These are phyloP conservation scores for Fusarium kyushuense DNA, from an alignment of 2,329 filamentous ascomycete genomes.

Conservation along the genomic window DNA sequence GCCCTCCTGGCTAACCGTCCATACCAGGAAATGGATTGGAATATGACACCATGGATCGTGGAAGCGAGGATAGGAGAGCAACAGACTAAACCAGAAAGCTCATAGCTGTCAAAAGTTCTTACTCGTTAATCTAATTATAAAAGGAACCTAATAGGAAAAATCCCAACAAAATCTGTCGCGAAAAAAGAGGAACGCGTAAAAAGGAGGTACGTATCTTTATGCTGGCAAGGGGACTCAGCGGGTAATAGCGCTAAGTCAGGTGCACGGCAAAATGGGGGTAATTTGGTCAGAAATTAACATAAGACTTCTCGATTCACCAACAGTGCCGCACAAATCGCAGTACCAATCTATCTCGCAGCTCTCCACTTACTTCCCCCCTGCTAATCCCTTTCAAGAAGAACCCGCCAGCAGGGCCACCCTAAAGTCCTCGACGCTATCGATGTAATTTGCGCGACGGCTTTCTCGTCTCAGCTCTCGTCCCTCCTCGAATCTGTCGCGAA, in stretches of 20 bases:
- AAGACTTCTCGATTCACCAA: not conserved
- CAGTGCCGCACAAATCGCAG: not conserved
- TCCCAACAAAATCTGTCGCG: constrained; percentile 16
- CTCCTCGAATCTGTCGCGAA: constrained; percentile 45
- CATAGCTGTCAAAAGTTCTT: not conserved
- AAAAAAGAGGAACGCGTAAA: constrained; percentile 17
- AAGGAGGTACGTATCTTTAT: constrained; percentile 32
- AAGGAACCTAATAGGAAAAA: constrained; percentile 1
- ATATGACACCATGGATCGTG: constrained; percentile 13
- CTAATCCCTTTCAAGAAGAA: constrained; percentile 38
- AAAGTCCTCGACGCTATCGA: constrained; percentile 49
- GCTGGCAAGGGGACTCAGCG: constrained; percentile 30
- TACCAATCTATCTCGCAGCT: constrained; percentile 48
- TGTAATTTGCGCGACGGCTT: constrained; percentile 50
- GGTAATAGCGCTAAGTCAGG: constrained; percentile 42
- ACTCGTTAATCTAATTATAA: constrained; percentile 9
- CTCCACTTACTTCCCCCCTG: constrained; percentile 27
- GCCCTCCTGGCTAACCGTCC: constrained; percentile 21
- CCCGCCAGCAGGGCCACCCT: constrained; percentile 45
- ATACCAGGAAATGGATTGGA: constrained; percentile 8
- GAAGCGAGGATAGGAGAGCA: constrained; percentile 19
- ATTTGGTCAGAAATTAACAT: constrained; percentile 30
- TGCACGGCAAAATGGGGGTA: constrained; percentile 42
- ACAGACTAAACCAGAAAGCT: not conserved
- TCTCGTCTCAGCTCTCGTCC: constrained; percentile 44